These are phyloP conservation scores for Aspergillus phoenicis DNA, from an alignment of 2,329 filamentous ascomycete species.

Conservation along the genomic window DNA sequence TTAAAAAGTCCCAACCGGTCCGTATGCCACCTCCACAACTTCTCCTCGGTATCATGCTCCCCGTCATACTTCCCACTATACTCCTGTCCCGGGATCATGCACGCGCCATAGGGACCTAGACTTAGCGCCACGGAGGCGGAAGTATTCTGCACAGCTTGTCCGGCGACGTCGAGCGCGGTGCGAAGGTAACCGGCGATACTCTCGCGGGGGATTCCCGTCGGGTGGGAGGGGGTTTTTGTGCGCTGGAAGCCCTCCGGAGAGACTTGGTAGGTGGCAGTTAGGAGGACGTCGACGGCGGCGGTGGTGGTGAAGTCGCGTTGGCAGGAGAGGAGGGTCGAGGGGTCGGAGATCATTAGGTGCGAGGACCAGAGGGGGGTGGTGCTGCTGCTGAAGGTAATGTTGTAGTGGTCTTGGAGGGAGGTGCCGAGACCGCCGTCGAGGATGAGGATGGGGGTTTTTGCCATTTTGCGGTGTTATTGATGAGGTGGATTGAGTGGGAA, in stretches of 20 bases:
- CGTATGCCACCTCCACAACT: conserved; percentile 60
- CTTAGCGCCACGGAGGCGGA: conserved; percentile 53
- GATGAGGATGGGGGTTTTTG: conserved; percentile 41
- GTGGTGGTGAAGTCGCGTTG: conserved; percentile 57
- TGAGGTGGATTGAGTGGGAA: too few species aligned
- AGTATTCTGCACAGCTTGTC: conserved; percentile 30
- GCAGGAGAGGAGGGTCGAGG: conserved; percentile 55
- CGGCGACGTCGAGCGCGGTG: conserved; percentile 42
- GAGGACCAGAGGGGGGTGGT: conserved; percentile 67
- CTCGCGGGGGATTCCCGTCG: conserved; percentile 47
- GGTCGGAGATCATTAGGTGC: conserved; percentile 62
- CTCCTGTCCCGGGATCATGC: conserved; percentile 66
- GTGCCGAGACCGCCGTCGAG: conserved; percentile 71
- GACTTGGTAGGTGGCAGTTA: conserved; percentile 70
- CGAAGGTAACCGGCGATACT: conserved; percentile 49
- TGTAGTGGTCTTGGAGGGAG: conserved; percentile 62
- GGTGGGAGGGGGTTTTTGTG: conserved; percentile 49
- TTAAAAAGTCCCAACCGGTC: conserved; percentile 57
- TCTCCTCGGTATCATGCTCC: conserved; percentile 47
- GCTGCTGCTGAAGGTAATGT: conserved; percentile 52
- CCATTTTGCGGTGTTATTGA: too few species aligned
- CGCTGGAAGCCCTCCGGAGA: conserved; percentile 59
- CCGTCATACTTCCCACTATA: conserved; percentile 65
- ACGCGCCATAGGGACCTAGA: conserved; percentile 68
- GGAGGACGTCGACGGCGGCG: conserved; percentile 63